Evolutionary conservation across 805 yeast genomes (phyloP).

Genomic region (Sugiyamaella floridensis): DNA sequence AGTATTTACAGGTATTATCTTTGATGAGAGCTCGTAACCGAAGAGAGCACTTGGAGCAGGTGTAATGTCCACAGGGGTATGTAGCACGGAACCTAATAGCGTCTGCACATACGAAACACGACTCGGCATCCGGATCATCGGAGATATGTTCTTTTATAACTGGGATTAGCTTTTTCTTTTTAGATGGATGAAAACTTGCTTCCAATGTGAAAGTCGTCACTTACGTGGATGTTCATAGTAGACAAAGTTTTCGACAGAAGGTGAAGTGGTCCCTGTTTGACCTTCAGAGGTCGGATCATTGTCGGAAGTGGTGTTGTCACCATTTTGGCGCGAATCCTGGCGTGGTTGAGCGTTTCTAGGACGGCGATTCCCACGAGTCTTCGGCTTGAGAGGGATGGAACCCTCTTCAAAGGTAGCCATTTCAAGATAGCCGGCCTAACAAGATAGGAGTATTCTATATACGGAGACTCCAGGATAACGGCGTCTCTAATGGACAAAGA

Average conservation of each 20-base stretch:
- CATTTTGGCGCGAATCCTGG: not conserved
- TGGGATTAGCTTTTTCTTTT: not conserved
- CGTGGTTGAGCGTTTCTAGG: not conserved
- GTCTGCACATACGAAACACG: conserved; percentile 83
- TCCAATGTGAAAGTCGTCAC: not conserved
- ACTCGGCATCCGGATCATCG: conserved; percentile 24
- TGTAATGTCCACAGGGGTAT: conserved; percentile 76
- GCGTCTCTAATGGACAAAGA: no score
- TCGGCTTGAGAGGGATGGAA: not conserved
- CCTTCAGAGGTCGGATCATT: not conserved
- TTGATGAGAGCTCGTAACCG: conserved; percentile 75
- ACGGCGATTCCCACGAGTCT: not conserved
- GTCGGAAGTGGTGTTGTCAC: not conserved
- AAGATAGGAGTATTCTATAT: not conserved
- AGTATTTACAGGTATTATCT: conserved; percentile 70
- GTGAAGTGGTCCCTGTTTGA: no score
- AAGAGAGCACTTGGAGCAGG: conserved; percentile 77
- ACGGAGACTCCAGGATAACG: not conserved
- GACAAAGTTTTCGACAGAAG: not conserved
- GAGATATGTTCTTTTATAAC: conserved; percentile 1
- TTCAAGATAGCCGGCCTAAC: not conserved
- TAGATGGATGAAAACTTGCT: no score
- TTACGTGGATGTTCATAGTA: not conserved
- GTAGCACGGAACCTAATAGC: conserved; percentile 55
- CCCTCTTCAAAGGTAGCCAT: conserved; percentile 5